These are phyloP conservation scores for Claviceps spartinae DNA, from an alignment of 2,329 filamentous ascomycete species.

Conservation along the genomic window DNA sequence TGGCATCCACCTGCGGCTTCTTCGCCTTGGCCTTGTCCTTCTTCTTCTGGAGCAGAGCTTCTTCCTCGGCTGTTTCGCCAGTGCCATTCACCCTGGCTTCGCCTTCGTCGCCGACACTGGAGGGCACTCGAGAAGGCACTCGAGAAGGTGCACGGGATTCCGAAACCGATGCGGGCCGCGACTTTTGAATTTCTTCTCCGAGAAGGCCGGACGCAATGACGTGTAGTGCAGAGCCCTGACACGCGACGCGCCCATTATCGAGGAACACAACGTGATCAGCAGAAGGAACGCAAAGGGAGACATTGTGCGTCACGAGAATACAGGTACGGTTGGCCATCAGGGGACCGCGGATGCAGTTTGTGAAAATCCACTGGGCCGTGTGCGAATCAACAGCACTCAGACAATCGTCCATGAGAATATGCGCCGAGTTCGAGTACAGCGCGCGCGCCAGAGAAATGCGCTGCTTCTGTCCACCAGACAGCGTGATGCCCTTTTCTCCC, in stretches of 20 bases:
- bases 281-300: constrained; percentile 70
- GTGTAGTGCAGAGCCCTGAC: constrained; percentile 64
- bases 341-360: constrained; percentile 77
- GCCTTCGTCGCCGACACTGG: constrained; percentile 52
- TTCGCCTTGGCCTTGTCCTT: constrained; percentile 24
- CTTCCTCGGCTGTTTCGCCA: constrained; percentile 32
- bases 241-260: constrained; percentile 68
- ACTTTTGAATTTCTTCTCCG: constrained; percentile 69
- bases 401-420: constrained; percentile 87
- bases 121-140: constrained; percentile 64
- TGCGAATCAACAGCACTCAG: constrained; percentile 95
- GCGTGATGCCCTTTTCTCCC: constrained; percentile 91
- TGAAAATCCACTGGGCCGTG: constrained; percentile 96
- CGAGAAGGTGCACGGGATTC: constrained; percentile 66
- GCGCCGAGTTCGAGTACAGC: constrained; percentile 87
- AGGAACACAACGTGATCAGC: constrained; percentile 73
- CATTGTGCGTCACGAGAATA: constrained; percentile 90
- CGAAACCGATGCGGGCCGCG: constrained; percentile 53
- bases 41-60: constrained; percentile 32
- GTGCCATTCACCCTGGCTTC: constrained; percentile 39
- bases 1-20: constrained; percentile 35
- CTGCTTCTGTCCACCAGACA: constrained; percentile 96
- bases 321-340: constrained; percentile 84
- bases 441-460: constrained; percentile 92
- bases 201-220: constrained; percentile 80